A percentile compares a stretch with the other conserved stretches of the same genome.
Conservation (phyloP, 2,329 filamentous ascomycete species). For the Fonsecaea pugnacius region DNA sequence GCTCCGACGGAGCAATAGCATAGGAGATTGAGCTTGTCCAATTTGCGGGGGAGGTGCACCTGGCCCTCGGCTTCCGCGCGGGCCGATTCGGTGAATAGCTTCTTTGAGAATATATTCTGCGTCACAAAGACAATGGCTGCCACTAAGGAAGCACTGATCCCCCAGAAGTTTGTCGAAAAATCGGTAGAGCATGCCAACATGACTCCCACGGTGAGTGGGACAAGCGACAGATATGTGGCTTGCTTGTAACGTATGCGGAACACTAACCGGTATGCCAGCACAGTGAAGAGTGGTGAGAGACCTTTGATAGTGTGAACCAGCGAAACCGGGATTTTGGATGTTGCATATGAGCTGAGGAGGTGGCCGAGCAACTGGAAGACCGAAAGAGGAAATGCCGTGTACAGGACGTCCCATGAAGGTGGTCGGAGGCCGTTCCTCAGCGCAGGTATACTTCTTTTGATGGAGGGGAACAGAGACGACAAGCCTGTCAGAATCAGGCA, state of each 20-base stretch:
- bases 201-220: constrained; percentile 93
- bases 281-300: constrained; percentile 91
- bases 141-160: constrained; percentile 84
- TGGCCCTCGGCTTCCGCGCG: constrained; percentile 76
- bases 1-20: constrained; percentile 97
- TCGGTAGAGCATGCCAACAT: constrained; percentile 94
- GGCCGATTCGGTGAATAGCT: constrained; percentile 92
- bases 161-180: constrained; percentile 84
- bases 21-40: constrained; percentile 94
- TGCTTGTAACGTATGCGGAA: constrained; percentile 86
- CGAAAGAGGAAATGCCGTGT: constrained; percentile 86
- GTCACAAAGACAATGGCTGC: constrained; percentile 96
- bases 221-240: constrained; percentile 83
- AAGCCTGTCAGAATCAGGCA: constrained; percentile 80
- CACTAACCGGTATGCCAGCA: constrained; percentile 86
- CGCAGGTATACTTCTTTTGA: constrained; percentile 74
- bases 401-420: constrained; percentile 79
- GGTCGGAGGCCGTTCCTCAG: constrained; percentile 81
- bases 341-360: constrained; percentile 90
- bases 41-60: constrained; percentile 69
- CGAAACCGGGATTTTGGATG: constrained; percentile 91
- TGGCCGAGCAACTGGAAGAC: constrained; percentile 93
- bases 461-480: constrained; percentile 70
- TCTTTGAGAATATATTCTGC: constrained; percentile 98
- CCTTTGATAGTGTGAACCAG: constrained; percentile 99